phyloP scores from a whole-genome alignment of 352 stramenopile genomes.

The Pythium scleroteichum region DNA sequence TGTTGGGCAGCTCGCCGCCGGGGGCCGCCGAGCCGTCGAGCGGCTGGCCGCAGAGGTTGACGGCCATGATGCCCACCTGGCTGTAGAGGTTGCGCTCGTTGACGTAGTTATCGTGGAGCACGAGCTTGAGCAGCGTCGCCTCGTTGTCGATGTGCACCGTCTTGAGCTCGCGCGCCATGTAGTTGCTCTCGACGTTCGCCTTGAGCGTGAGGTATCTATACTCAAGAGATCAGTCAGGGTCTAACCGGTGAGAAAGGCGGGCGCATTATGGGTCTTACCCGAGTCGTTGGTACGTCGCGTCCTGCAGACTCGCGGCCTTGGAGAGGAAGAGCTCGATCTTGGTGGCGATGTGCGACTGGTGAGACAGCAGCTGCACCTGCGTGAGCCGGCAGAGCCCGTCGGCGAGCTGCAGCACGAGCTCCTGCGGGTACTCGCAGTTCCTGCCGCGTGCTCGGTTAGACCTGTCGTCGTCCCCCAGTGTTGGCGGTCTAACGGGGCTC shows the following conservation, averaged over 20 bases:
- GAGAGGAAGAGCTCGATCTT: constrained; percentile 93
- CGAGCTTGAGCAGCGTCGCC: constrained; percentile 82
- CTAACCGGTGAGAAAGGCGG: background rate
- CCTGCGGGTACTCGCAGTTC: constrained; percentile 93
- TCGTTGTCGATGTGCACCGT: constrained; percentile 89
- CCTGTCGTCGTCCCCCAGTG: constrained; percentile 1
- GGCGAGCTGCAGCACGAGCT: constrained; percentile 85
- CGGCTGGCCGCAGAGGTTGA: constrained; percentile 83
- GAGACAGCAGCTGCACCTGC: constrained; percentile 90
- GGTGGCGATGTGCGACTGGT: constrained; percentile 91
- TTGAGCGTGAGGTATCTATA: constrained; percentile 74
- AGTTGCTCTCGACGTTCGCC: constrained; percentile 80
- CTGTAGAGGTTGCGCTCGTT: constrained; percentile 91
- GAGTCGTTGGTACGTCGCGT: constrained; percentile 72
- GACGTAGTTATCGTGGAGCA: constrained; percentile 88
- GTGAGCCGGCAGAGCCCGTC: constrained; percentile 69
- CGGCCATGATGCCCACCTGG: constrained; percentile 91
- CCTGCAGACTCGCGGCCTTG: constrained; percentile 37
- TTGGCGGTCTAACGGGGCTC: too few relatives aligned
- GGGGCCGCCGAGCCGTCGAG: constrained; percentile 24
- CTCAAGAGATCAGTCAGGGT: background rate
- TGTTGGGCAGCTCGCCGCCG: constrained; percentile 45
- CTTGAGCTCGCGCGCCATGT: constrained; percentile 92
- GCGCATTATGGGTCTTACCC: constrained; percentile 37
- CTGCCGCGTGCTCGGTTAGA: constrained; percentile 28